A percentile compares a stretch with the other conserved stretches of the same genome.
Conservation (phyloP, 352 stramenopile species). For the Pythium angustatum region DNA sequence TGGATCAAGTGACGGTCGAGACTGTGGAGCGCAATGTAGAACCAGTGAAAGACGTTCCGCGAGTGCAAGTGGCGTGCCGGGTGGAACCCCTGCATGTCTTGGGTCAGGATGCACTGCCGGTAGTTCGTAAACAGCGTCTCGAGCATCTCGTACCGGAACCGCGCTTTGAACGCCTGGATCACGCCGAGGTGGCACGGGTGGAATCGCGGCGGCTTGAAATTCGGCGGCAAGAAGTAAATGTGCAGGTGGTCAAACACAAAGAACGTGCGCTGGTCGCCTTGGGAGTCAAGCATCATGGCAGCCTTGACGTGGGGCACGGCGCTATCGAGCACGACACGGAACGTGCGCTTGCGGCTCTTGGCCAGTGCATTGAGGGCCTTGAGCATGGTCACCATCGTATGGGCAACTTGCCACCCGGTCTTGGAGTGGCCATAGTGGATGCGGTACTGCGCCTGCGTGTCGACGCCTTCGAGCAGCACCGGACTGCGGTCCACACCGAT, state of each 20-base stretch:
- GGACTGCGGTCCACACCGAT: constrained; percentile 69
- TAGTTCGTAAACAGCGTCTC: constrained; percentile 76
- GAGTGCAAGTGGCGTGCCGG: constrained; percentile 58
- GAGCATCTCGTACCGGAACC: constrained; percentile 77
- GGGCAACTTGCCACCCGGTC: constrained; percentile 75
- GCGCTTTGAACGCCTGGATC: constrained; percentile 79
- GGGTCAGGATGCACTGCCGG: constrained; percentile 46
- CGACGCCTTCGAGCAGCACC: constrained; percentile 56
- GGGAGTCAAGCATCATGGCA: constrained; percentile 83
- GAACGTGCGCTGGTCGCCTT: constrained; percentile 85
- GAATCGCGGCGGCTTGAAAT: constrained; percentile 73
- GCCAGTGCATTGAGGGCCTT: constrained; percentile 77
- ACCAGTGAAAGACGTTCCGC: constrained; percentile 85
- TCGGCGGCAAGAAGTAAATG: constrained; percentile 80
- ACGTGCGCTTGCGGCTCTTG: constrained; percentile 71
- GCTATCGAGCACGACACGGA: constrained; percentile 80
- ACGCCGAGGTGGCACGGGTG: constrained; percentile 76
- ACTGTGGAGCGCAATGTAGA: constrained; percentile 72
- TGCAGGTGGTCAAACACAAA: constrained; percentile 84
- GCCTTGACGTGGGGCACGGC: constrained; percentile 84
- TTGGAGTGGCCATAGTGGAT: constrained; percentile 85
- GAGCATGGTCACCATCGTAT: constrained; percentile 79
- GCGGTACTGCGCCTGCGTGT: constrained; percentile 61
- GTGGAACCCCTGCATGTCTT: constrained; percentile 53
- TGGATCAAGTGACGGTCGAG: constrained; percentile 71